Evolutionary conservation across 1,284 basidiomycete species (phyloP), one percentile per base, ranked within the genome.

Genomic region (Apiotrichum brassicae): DNA sequence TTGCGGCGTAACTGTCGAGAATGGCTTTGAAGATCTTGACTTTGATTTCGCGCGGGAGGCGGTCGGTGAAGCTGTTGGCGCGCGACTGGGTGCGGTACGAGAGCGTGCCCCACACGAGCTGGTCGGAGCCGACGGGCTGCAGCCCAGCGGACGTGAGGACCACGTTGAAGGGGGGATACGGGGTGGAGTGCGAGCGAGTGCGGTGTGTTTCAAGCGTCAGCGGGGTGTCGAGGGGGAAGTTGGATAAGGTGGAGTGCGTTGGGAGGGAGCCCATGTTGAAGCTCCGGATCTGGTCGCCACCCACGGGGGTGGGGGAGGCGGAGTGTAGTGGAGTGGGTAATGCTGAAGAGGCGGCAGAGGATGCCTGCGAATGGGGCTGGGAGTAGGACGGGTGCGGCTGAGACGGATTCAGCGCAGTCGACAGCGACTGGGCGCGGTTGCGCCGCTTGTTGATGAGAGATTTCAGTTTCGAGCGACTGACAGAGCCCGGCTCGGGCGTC

Each of bases 11-110:
- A 62, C 8, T 76, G 8, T 56, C 59, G 18, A 72, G 30, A 6
- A 76, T 42, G 0, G 58, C 46, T 6, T 43, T 63, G 33, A 93
- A 71, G 8, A 92, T 75, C n/a, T 77, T 72, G 24, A 92, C 64
- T 59, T 79, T 82, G 43, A 92, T 68, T 66, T 93, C 90, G 46
- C 77, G 78, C 1, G 89, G 88, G 6, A 92, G 76, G 46, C 77
- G 66, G 34, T 79, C 77, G 57, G 59, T 57, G 43, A 74, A 73
- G 16, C 51, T 35, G 43, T 60, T 37, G 23, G 50, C 53, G 6
- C 34, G 35, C 2, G 46, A 13, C 2, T 43, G 46, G 1, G 51
- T 51, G 25, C 55, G 51, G 46, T 56, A 56, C 23, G 38, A 43
- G 14, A 56, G 48, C 2, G 55, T 56, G 36, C 55, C 55, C 55